These are phyloP conservation scores for Clonostachys byssicola DNA, from an alignment of 2,329 filamentous ascomycete species.

Conservation along the genomic window DNA sequence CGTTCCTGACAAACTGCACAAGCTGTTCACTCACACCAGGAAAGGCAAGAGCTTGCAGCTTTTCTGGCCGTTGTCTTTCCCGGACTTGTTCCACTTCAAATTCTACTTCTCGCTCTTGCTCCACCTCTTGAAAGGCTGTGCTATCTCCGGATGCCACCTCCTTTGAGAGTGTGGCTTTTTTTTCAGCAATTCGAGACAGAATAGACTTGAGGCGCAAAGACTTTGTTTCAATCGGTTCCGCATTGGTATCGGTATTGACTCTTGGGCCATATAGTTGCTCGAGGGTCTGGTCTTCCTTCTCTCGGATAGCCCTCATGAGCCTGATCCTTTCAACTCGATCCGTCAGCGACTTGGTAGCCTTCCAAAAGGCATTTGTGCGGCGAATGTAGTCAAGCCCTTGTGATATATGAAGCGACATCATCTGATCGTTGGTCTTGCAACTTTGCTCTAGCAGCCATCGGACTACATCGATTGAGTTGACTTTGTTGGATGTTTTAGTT, in stretches of 20 bases:
- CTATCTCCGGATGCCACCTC: slow-evolving; percentile 44
- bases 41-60: slow-evolving; percentile 33
- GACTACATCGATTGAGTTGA: slow-evolving; percentile 21
- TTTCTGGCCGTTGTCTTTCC: slow-evolving; percentile 41
- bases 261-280: background rate
- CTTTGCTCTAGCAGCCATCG: slow-evolving; percentile 62
- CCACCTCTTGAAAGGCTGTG: slow-evolving; percentile 48
- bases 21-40: slow-evolving; percentile 42
- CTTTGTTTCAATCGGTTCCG: too few species aligned
- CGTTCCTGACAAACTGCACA: slow-evolving; percentile 36
- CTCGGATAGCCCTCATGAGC: slow-evolving; percentile 21
- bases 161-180: too few species aligned
- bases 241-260: too few species aligned
- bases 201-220: too few species aligned
- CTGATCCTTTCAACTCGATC: slow-evolving; percentile 9
- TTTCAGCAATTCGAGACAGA: too few species aligned
- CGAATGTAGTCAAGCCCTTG: slow-evolving; percentile 60
- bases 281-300: slow-evolving; percentile 33
- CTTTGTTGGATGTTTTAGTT: background rate
- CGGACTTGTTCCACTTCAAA: slow-evolving; percentile 54
- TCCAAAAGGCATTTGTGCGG: slow-evolving; percentile 40
- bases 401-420: slow-evolving; percentile 52
- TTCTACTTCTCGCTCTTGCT: slow-evolving; percentile 55
- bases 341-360: slow-evolving; percentile 21
- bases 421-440: slow-evolving; percentile 53